Evolutionary conservation across 345 rosid genomes (phyloP).

Genomic region (Rhizophora mangle): DNA sequence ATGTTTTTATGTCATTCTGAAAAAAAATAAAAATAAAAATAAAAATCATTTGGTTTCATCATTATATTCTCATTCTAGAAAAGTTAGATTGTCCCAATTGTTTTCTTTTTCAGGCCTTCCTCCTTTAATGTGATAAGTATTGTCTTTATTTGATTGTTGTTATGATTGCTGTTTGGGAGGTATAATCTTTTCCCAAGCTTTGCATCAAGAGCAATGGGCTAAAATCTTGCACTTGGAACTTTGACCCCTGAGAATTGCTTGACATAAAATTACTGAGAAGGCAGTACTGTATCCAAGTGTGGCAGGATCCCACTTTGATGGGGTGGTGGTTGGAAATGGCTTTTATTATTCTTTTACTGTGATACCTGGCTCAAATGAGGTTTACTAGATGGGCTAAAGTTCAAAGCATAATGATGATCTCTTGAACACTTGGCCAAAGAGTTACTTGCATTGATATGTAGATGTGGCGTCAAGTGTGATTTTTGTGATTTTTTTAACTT

Average conservation of each 20-base stretch:
- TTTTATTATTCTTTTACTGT: too few relatives aligned
- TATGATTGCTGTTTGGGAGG: neutral
- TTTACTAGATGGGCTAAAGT: neutral
- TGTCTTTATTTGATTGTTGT: neutral
- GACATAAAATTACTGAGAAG: too few relatives aligned
- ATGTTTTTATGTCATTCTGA: neutral
- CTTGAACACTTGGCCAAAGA: conserved; percentile 1
- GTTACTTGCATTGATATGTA: neutral
- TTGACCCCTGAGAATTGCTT: too few relatives aligned
- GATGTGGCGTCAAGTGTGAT: neutral
- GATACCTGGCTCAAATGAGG: neutral
- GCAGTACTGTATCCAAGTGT: too few relatives aligned
- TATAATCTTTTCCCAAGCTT: too few relatives aligned
- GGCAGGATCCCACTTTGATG: too few relatives aligned
- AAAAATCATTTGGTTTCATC: neutral
- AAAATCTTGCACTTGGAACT: too few relatives aligned
- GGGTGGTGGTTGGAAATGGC: too few relatives aligned
- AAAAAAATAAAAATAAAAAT: neutral
- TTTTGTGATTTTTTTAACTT: neutral
- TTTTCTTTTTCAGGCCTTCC: neutral
- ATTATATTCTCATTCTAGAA: neutral
- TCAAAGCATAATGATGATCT: neutral
- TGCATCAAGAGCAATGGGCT: too few relatives aligned
- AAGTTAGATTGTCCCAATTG: neutral
- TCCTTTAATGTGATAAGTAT: neutral